Conservation (phyloP, 805 yeast genomes). For the Cyberlindnera americana region DNA sequence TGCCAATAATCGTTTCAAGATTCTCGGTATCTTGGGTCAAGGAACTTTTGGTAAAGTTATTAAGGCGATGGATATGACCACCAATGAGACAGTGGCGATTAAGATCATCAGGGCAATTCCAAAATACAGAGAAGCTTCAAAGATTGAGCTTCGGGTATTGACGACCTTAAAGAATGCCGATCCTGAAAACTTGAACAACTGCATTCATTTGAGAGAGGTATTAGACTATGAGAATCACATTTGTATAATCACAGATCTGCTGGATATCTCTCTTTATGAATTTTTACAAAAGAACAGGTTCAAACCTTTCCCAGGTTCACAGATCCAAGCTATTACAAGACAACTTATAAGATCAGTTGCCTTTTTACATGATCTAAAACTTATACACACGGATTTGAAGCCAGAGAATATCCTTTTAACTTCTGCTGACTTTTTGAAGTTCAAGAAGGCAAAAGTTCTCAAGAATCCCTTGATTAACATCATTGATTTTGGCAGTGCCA, state of each 20-base stretch:
- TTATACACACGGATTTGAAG: slow-evolving; percentile 93
- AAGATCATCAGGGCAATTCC: slow-evolving; percentile 90
- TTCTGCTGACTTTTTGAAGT: slow-evolving; percentile 21
- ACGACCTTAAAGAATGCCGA: slow-evolving; percentile 68
- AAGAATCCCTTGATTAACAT: slow-evolving; percentile 79
- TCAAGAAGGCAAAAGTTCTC: slow-evolving; percentile 42
- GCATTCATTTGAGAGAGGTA: slow-evolving; percentile 84
- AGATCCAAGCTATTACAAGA: slow-evolving; percentile 82
- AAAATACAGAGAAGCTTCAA: slow-evolving; percentile 93
- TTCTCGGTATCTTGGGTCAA: slow-evolving; percentile 72
- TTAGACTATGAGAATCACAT: slow-evolving; percentile 93
- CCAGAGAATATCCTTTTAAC: slow-evolving; percentile 81
- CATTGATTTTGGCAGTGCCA: slow-evolving; percentile 97
- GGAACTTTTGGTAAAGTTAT: slow-evolving; percentile 93
- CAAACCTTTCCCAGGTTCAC: slow-evolving; percentile 91
- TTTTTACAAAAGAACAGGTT: slow-evolving; percentile 81
- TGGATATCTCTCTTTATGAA: slow-evolving; percentile 84
- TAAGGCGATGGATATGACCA: slow-evolving; percentile 67
- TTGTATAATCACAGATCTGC: slow-evolving; percentile 85
- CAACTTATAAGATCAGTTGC: slow-evolving; percentile 85
- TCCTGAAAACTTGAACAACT: slow-evolving; percentile 61
- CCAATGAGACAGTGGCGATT: slow-evolving; percentile 66
- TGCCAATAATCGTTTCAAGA: slow-evolving; percentile 69
- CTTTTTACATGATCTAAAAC: slow-evolving; percentile 81
- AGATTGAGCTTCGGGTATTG: slow-evolving; percentile 83